Conservation (phyloP, 306 rosid species). For the Cucurbita ficifolia region DNA sequence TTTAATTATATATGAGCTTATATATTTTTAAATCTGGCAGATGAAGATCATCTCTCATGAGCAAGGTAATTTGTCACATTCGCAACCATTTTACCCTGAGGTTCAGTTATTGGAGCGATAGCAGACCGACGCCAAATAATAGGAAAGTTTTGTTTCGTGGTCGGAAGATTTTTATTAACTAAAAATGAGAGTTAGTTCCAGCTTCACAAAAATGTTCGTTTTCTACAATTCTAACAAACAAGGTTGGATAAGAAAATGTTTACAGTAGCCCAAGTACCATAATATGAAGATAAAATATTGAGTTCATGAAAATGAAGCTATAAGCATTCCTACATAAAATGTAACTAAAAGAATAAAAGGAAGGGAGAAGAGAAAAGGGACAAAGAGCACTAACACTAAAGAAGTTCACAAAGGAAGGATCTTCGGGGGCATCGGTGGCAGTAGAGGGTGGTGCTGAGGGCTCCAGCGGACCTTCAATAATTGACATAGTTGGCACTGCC, state of each 20-base stretch:
- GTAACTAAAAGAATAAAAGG: neutral
- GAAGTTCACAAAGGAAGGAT: slow-evolving; percentile 43
- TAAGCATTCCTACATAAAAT: neutral
- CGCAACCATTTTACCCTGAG: neutral
- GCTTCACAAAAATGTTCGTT: neutral
- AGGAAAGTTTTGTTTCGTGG: neutral
- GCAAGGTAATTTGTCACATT: neutral
- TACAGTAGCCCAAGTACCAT: neutral
- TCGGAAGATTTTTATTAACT: neutral
- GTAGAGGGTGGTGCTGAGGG: slow-evolving; percentile 34
- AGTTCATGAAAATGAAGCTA: neutral
- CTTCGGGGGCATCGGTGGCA: slow-evolving; percentile 37
- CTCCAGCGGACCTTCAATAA: slow-evolving; percentile 48
- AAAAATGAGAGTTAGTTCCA: neutral
- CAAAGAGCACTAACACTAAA: slow-evolving; percentile 30
- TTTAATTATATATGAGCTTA: neutral
- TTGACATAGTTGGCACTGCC: slow-evolving; percentile 37
- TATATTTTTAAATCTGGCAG: slow-evolving; percentile 3
- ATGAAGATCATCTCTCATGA: neutral
- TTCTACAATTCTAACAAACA: neutral
- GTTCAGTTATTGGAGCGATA: neutral
- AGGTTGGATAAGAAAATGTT: neutral
- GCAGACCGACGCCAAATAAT: neutral
- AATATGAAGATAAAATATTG: neutral
- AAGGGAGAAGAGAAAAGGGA: neutral